These are phyloP conservation scores for Fonsecaea nubica DNA, from an alignment of 2,329 filamentous ascomycete species.

Conservation along the genomic window DNA sequence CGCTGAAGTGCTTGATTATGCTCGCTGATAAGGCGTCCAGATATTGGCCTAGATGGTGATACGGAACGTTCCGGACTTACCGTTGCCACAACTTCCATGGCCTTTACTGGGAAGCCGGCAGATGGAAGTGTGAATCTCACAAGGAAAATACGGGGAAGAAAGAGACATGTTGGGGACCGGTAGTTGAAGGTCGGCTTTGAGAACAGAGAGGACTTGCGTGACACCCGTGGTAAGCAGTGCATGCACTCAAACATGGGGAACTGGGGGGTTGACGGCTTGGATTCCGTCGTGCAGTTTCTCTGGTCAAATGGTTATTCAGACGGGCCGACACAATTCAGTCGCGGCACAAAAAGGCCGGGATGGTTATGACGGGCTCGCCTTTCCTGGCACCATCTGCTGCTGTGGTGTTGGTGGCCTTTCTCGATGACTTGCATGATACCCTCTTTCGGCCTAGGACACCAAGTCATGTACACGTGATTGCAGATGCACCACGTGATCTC, in stretches of 20 bases:
- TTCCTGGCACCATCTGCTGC: not conserved
- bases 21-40: not conserved
- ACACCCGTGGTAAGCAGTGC: not conserved
- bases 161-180: not conserved
- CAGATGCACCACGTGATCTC: not conserved
- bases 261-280: not conserved
- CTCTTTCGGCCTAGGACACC: not conserved
- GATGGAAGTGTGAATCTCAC: not conserved
- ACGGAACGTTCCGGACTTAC: slow-evolving; percentile 3
- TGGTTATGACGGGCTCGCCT: not conserved
- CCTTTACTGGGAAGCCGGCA: not conserved
- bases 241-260: not conserved
- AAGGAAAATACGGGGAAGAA: not conserved
- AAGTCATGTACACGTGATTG: not conserved
- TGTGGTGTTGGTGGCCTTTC: not conserved
- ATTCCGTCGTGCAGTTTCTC: not conserved
- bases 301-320: slow-evolving; percentile 2
- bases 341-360: not conserved
- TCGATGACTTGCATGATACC: not conserved
- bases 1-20: not conserved
- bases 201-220: not conserved
- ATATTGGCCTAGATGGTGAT: not conserved
- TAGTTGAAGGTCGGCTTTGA: not conserved
- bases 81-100: not conserved
- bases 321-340: not conserved